Percentiles rank a stretch among this genome's conserved stretches.
These are phyloP conservation scores for Leccinum subgranulosum DNA, from an alignment of 768 basidiomycete genomes.

Conservation along the genomic window DNA sequence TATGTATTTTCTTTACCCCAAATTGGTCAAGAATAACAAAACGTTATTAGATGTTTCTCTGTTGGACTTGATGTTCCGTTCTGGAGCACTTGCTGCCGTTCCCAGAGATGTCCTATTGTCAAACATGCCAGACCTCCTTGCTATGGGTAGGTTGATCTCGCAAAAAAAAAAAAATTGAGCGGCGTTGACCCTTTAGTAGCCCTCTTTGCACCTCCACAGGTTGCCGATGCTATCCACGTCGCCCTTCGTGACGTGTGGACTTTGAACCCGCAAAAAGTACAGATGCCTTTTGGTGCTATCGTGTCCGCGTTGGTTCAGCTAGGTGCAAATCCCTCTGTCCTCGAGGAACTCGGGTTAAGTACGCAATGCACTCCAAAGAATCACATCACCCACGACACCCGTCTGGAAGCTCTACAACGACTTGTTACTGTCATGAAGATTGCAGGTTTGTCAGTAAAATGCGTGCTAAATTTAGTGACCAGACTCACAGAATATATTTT, in stretches of 20 bases:
- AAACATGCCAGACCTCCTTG: conserved; percentile 40
- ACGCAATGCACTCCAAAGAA: conserved; percentile 7
- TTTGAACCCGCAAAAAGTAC: conserved; percentile 13
- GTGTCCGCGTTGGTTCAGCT: conserved; percentile 39
- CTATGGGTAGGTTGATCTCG: conserved; percentile 35
- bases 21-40: not conserved
- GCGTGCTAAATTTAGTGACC: not conserved
- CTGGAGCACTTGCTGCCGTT: conserved; percentile 38
- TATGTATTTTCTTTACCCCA: conserved; percentile 22
- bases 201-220: conserved; percentile 23
- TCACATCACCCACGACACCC: conserved; percentile 17
- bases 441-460: conserved; percentile 44
- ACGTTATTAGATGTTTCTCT: conserved; percentile 36
- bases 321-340: conserved; percentile 39
- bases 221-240: conserved; percentile 30
- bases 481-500: conserved; percentile 12
- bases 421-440: conserved; percentile 41
- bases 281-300: conserved; percentile 36
- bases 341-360: conserved; percentile 36
- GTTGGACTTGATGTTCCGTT: conserved; percentile 39
- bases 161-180: too few species aligned
- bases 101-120: conserved; percentile 27
- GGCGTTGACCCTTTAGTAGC: conserved; percentile 14
- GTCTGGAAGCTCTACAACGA: conserved; percentile 37
- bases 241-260: conserved; percentile 36